phyloP scores from a whole-genome alignment of 2,329 filamentous ascomycete genomes.

The Pseudocercospora pini-densiflorae region DNA sequence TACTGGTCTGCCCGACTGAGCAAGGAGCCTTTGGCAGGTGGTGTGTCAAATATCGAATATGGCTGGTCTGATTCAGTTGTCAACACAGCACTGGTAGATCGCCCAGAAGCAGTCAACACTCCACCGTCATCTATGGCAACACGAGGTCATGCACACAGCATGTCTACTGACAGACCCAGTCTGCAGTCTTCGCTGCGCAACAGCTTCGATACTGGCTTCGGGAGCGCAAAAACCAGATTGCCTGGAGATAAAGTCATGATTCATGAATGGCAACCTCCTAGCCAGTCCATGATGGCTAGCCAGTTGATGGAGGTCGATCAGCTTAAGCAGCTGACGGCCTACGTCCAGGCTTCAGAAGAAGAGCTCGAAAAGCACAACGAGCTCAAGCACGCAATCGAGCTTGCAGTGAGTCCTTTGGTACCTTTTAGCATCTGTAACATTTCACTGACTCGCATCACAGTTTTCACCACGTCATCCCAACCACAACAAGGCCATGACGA shows the following conservation, averaged over 20 bases:
- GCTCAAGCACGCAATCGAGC: slow-evolving; percentile 80
- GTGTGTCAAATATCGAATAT: slow-evolving; percentile 96
- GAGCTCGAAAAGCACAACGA: slow-evolving; percentile 89
- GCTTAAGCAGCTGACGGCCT: slow-evolving; percentile 71
- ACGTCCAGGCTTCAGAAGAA: slow-evolving; percentile 83
- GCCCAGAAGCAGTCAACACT: slow-evolving; percentile 28
- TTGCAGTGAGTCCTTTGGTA: slow-evolving; percentile 63
- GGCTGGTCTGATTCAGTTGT: slow-evolving; percentile 91
- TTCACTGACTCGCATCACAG: slow-evolving; percentile 40
- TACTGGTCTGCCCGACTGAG: slow-evolving; percentile 97
- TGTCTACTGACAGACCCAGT: slow-evolving; percentile 37
- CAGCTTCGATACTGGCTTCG: slow-evolving; percentile 59
- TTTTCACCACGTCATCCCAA: slow-evolving; percentile 87
- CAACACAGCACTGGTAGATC: slow-evolving; percentile 53
- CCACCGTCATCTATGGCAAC: slow-evolving; percentile 40
- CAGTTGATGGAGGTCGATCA: slow-evolving; percentile 80
- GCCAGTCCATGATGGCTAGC: slow-evolving; percentile 87
- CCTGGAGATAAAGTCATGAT: slow-evolving; percentile 85
- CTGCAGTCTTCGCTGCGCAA: slow-evolving; percentile 60
- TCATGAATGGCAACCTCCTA: slow-evolving; percentile 85
- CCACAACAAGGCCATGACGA: slow-evolving; percentile 81
- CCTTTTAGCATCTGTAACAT: background rate
- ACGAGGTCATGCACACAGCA: slow-evolving; percentile 32
- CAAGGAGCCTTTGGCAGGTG: slow-evolving; percentile 89
- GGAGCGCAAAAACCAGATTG: slow-evolving; percentile 61